A percentile compares a stretch with the other conserved stretches of the same genome.
phyloP scores from a whole-genome alignment of 768 basidiomycete species.

The Tephrocybe sp. region DNA sequence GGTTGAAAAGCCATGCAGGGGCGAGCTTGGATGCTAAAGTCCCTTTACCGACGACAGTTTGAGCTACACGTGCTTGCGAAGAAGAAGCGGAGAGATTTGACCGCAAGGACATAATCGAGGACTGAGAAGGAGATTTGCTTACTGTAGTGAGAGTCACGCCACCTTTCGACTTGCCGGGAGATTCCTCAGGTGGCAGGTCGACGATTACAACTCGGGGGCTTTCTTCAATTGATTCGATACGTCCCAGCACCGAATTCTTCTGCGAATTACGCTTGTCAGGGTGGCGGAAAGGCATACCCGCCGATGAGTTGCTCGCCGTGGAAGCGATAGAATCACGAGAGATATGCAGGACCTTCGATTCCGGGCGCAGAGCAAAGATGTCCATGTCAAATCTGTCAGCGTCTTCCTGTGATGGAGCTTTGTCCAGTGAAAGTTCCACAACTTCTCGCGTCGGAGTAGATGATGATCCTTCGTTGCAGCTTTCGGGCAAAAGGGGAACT shows the following conservation, averaged over 20 bases:
- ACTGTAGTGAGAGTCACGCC: slow-evolving; percentile 31
- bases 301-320: slow-evolving; percentile 30
- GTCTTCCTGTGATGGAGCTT: slow-evolving; percentile 46
- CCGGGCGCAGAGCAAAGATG: slow-evolving; percentile 55
- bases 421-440: slow-evolving; percentile 26
- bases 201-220: slow-evolving; percentile 52
- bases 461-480: slow-evolving; percentile 26
- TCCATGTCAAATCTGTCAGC: slow-evolving; percentile 77
- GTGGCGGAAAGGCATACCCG: slow-evolving; percentile 35
- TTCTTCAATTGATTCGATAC: slow-evolving; percentile 71
- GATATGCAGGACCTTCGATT: slow-evolving; percentile 28
- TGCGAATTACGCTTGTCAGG: slow-evolving; percentile 46
- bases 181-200: slow-evolving; percentile 52
- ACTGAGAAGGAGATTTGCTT: slow-evolving; percentile 66
- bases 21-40: slow-evolving; percentile 60
- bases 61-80: slow-evolving; percentile 30
- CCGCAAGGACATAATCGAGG: slow-evolving; percentile 58
- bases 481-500: slow-evolving; percentile 71
- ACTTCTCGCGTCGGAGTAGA: slow-evolving; percentile 32
- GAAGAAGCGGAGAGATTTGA: slow-evolving; percentile 51
- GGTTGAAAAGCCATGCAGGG: slow-evolving; percentile 78
- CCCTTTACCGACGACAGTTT: slow-evolving; percentile 32
- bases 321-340: slow-evolving; percentile 42
- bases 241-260: slow-evolving; percentile 47
- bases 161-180: slow-evolving; percentile 18